Evolutionary conservation across 768 basidiomycete genomes (phyloP).

Genomic region (Lactarius indigo): DNA sequence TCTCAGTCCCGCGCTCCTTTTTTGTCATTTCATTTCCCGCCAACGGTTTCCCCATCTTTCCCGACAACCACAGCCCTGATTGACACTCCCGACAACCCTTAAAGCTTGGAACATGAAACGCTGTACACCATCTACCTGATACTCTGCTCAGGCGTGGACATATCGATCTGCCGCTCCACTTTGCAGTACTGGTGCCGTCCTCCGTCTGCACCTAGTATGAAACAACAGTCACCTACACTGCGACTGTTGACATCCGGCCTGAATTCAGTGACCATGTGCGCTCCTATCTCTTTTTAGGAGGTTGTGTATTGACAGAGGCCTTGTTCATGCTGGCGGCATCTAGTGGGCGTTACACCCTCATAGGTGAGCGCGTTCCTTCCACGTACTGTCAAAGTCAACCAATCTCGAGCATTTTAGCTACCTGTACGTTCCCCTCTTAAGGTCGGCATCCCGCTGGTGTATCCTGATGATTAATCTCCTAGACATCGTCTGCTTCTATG

Average conservation of each 20-base stretch:
- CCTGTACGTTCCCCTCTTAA: constrained; percentile 8
- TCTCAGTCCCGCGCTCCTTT: too few relatives aligned
- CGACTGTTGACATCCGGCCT: neutral
- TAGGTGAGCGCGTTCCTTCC: neutral
- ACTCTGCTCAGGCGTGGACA: neutral
- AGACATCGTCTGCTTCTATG: constrained; percentile 24
- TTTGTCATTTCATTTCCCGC: too few relatives aligned
- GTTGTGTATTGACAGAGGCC: neutral
- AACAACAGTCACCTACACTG: rapidly evolving
- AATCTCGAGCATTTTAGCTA: constrained; percentile 3
- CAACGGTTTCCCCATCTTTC: neutral
- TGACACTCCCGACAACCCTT: neutral
- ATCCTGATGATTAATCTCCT: neutral
- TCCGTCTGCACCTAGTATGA: neutral
- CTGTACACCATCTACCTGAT: neutral
- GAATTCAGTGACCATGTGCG: neutral
- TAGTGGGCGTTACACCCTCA: constrained; percentile 18
- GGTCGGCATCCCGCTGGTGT: neutral
- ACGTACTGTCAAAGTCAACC: neutral
- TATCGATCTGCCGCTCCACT: neutral
- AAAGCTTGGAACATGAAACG: neutral
- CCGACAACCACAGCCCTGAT: neutral
- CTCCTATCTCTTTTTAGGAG: too few relatives aligned
- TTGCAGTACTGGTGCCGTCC: neutral
- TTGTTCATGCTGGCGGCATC: neutral